Percentiles rank a stretch among this genome's conserved stretches.
Evolutionary conservation across 2,329 filamentous ascomycete genomes (phyloP).

Genomic region (Paecilomyces variotii): DNA sequence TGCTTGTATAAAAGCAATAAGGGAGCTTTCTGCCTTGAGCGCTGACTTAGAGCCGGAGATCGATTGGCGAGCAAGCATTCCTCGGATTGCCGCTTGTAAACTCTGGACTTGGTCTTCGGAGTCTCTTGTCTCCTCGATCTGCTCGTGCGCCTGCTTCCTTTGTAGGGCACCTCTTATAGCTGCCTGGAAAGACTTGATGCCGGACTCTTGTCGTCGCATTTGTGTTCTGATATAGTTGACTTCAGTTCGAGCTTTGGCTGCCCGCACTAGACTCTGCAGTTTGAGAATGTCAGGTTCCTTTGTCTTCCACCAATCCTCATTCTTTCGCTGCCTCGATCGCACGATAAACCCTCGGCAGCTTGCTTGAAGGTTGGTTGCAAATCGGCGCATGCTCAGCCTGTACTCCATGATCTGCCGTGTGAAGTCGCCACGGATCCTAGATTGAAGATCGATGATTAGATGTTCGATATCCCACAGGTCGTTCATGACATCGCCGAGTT

Average conservation of each 20-base stretch:
- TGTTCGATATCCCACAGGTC: constrained; percentile 79
- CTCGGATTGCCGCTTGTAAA: constrained; percentile 54
- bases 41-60: constrained; percentile 16
- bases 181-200: constrained; percentile 46
- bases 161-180: constrained; percentile 44
- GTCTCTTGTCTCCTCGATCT: constrained; percentile 55
- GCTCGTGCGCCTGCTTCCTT: constrained; percentile 34
- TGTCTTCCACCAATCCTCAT: constrained; percentile 64
- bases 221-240: constrained; percentile 33
- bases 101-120: constrained; percentile 54
- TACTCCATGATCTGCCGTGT: constrained; percentile 76
- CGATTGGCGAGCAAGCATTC: constrained; percentile 39
- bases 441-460: constrained; percentile 71
- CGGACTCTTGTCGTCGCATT: constrained; percentile 32
- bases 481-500: constrained; percentile 77
- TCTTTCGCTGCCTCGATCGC: constrained; percentile 54
- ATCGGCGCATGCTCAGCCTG: constrained; percentile 70
- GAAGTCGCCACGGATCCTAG: constrained; percentile 80
- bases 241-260: constrained; percentile 35
- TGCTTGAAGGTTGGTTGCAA: constrained; percentile 74
- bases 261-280: constrained; percentile 74
- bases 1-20: constrained; percentile 30
- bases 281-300: constrained; percentile 65
- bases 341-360: constrained; percentile 67
- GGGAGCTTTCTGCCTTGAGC: constrained; percentile 18